Percentiles rank a stretch among this genome's conserved stretches.
Conservation (phyloP, 805 yeast genomes). For the Kodamaea laetipori region DNA sequence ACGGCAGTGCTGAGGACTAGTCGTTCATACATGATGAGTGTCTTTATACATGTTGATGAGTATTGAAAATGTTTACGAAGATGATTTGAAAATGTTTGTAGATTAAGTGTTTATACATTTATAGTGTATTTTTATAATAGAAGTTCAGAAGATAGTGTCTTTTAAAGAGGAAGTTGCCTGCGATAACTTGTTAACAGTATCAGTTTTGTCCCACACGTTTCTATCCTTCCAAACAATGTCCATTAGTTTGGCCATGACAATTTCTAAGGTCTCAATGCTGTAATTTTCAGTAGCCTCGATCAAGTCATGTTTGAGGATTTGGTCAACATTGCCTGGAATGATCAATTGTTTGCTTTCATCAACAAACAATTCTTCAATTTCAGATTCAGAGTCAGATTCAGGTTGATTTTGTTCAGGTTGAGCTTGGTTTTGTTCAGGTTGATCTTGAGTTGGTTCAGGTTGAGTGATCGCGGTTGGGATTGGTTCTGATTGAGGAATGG, state of each 20-base stretch:
- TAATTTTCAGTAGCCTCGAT: constrained; percentile 34
- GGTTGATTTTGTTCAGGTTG: neutral
- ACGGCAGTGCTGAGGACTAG: constrained; percentile 77
- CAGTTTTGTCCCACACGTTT: constrained; percentile 45
- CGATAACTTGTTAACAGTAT: constrained; percentile 35
- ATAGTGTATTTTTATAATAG: constrained; percentile 3
- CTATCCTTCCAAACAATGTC: constrained; percentile 75
- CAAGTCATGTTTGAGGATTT: constrained; percentile 29
- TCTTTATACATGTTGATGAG: too few species aligned
- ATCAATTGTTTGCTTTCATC: constrained; percentile 58
- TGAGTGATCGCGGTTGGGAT: neutral
- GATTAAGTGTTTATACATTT: neutral
- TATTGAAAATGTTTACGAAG: too few species aligned
- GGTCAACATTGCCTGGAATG: constrained; percentile 22
- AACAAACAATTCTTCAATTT: constrained; percentile 39
- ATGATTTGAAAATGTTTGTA: too few species aligned
- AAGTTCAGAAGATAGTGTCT: constrained; percentile 5
- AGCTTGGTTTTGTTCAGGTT: neutral
- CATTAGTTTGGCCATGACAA: constrained; percentile 62
- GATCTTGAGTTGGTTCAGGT: neutral
- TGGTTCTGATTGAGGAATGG: too few species aligned
- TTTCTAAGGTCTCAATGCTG: constrained; percentile 41
- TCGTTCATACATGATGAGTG: too few species aligned
- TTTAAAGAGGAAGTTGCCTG: constrained; percentile 16
- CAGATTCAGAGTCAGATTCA: constrained; percentile 32